These are phyloP conservation scores for Nicotiana obtusifolia DNA, from an alignment of 257 asterid species.

Conservation along the genomic window DNA sequence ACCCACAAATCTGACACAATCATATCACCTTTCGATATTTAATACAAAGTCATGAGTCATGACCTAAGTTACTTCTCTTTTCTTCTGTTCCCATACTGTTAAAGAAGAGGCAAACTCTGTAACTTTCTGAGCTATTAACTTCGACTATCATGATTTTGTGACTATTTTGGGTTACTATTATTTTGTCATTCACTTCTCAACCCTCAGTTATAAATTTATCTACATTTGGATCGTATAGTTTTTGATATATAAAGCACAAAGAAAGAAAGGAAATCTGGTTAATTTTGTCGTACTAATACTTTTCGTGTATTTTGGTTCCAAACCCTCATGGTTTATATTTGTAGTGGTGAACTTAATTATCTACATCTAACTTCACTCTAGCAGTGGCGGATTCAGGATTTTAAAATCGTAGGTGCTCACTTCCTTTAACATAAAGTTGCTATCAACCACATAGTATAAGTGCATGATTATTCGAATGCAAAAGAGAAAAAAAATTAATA, in stretches of 20 bases:
- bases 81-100: slow-evolving; percentile 17
- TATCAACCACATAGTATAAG: no score
- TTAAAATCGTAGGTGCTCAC: no score
- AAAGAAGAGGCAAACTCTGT: not conserved
- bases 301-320: not conserved
- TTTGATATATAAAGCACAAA: not conserved
- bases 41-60: not conserved
- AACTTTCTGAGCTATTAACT: not conserved
- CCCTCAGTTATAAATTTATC: not conserved
- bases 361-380: not conserved
- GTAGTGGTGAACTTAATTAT: not conserved
- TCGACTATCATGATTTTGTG: not conserved
- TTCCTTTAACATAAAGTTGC: no score
- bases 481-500: no score
- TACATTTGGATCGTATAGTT: not conserved
- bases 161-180: not conserved
- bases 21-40: slow-evolving; percentile 16
- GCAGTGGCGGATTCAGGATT: no score
- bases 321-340: not conserved
- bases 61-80: not conserved
- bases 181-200: not conserved
- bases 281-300: not conserved
- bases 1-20: slow-evolving; percentile 47
- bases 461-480: no score
- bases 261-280: not conserved